Base-by-base conservation (phyloP, 495 filamentous ascomycete species). In the Arthonia radiata region DNA sequence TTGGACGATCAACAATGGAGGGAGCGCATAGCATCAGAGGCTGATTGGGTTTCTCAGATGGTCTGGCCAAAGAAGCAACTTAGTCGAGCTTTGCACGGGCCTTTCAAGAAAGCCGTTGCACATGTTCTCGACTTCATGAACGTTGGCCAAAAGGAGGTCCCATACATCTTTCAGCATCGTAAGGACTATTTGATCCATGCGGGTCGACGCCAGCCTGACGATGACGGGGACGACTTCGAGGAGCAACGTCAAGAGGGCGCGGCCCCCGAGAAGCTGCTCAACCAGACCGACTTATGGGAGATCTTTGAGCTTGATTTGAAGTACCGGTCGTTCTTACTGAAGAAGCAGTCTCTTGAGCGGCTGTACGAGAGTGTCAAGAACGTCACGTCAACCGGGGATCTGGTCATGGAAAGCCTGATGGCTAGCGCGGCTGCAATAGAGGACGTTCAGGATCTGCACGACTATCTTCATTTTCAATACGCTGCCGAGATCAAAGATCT, bases 131-230 rank as follows among this genome's bases (percentile, higher is more conserved):
- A 91, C 38, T 92, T 94, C 36, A 72, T 97, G 40, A 71, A 83
- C 22, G 64, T 79, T 4, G 81, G 93, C 34, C 74, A 89, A 29
- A 77, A 73, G 43, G 86, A 97, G 41, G 81, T 93, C 3, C 83
- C 86, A 0, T 97, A 86, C 42, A 81, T 97, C 35, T 93, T 92
- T 48, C 89, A 94, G 41, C 83, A 97, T 37, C 77, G 89, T 19
- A 82, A 90, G 46, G 86, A 97, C 44, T 94, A 94, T 45, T 66
- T 97, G 33, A 93, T 94, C 33, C 80, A 97, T 38, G 71, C 80
- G 25, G 69, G 68, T 31, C 81, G 78, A 46, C 41, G 44, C 23
- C 67, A 70, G 28, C 65, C 64, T 13, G 68, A 76, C 37, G n/a
- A n/a, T n/a, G n/a, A n/a, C n/a, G n/a, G n/a, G n/a, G n/a, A n/a